A percentile compares a stretch with the other conserved stretches of the same genome.
Evolutionary conservation across 768 basidiomycete genomes (phyloP).

Genomic region (Rhizopogon rudus): DNA sequence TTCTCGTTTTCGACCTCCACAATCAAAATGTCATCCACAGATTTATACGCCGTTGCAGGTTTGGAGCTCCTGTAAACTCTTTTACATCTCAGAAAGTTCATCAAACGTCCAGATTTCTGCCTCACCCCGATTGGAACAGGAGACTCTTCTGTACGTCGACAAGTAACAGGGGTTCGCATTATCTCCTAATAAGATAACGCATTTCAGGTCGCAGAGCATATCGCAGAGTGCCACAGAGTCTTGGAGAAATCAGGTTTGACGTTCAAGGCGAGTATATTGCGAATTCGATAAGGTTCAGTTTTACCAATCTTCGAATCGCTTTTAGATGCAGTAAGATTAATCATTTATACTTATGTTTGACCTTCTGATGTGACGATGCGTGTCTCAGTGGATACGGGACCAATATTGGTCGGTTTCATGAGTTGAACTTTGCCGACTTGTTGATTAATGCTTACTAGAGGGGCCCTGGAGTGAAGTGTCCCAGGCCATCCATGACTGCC

Average conservation of each 20-base stretch:
- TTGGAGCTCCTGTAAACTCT: slow-evolving; percentile 2
- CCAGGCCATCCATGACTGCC: slow-evolving; percentile 87
- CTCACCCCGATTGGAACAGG: slow-evolving; percentile 82
- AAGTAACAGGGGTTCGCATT: neutral
- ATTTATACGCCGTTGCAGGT: slow-evolving; percentile 81
- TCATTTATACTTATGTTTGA: slow-evolving; percentile 22
- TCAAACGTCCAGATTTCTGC: slow-evolving; percentile 63
- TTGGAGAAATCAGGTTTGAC: slow-evolving; percentile 79
- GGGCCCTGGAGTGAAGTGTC: slow-evolving; percentile 85
- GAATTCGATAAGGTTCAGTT: neutral
- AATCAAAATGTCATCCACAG: slow-evolving; percentile 19
- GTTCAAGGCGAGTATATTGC: slow-evolving; percentile 56
- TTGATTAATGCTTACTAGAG: slow-evolving; percentile 33
- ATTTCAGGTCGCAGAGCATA: slow-evolving; percentile 63
- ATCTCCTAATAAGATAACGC: neutral
- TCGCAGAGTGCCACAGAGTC: slow-evolving; percentile 79
- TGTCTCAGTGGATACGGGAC: slow-evolving; percentile 80
- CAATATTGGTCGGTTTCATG: slow-evolving; percentile 56
- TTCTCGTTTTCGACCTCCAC: neutral
- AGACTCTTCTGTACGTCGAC: slow-evolving; percentile 56
- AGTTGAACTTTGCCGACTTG: neutral
- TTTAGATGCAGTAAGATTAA: slow-evolving; percentile 33
- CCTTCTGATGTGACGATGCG: slow-evolving; percentile 16
- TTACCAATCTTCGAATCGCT: neutral
- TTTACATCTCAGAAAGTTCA: neutral